Conservation (phyloP, 257 asterid genomes). For the Verbena officinalis region DNA sequence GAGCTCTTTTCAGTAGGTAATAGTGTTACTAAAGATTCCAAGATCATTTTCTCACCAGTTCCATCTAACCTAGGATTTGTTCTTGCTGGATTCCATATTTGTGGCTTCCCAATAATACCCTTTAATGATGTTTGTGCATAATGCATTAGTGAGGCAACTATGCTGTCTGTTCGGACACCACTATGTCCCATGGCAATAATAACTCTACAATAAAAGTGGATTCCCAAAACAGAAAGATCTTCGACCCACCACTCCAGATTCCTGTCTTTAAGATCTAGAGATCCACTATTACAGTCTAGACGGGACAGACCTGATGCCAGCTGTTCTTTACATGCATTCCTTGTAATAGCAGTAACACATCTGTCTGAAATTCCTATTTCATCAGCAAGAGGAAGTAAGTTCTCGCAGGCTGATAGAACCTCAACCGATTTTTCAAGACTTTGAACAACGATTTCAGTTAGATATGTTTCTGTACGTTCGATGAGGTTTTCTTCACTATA, state of each 20-base stretch:
- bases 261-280: slow-evolving; percentile 39
- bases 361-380: slow-evolving; percentile 46
- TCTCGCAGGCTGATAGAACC: slow-evolving; percentile 58
- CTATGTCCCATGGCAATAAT: slow-evolving; percentile 47
- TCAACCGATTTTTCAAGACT: slow-evolving; percentile 59
- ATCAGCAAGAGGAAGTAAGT: slow-evolving; percentile 49
- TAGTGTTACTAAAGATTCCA: slow-evolving; percentile 51
- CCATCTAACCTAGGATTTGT: slow-evolving; percentile 32
- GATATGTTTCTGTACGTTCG: slow-evolving; percentile 56
- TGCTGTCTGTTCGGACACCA: slow-evolving; percentile 54
- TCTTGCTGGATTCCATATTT: slow-evolving; percentile 63
- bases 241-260: slow-evolving; percentile 73
- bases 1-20: slow-evolving; percentile 53
- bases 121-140: slow-evolving; percentile 55
- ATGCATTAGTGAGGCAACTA: slow-evolving; percentile 58
- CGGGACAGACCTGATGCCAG: slow-evolving; percentile 55
- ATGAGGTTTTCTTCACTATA: slow-evolving; percentile 58
- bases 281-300: slow-evolving; percentile 45
- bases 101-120: slow-evolving; percentile 55
- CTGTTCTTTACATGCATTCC: slow-evolving; percentile 61
- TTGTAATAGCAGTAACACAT: slow-evolving; percentile 50
- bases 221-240: slow-evolving; percentile 50
- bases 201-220: slow-evolving; percentile 49
- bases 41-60: slow-evolving; percentile 45
- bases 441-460: slow-evolving; percentile 45